A percentile compares a stretch with the other conserved stretches of the same genome.
phyloP scores from a whole-genome alignment of 73 alveolate species.

The Paramecium bursaria region DNA sequence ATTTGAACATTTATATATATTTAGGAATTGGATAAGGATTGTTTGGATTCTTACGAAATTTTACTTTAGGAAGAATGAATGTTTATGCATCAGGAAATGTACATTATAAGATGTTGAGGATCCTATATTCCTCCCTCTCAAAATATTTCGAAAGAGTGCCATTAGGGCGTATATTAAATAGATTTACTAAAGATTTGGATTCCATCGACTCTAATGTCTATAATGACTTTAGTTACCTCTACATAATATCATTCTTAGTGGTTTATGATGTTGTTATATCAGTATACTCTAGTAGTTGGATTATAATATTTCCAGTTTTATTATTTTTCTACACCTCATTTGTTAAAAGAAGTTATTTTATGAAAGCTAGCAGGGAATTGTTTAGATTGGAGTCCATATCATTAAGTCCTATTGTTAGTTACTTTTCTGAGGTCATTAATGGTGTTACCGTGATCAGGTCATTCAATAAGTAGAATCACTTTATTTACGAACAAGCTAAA shows the following conservation, averaged over 20 bases:
- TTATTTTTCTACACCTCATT: constrained; percentile 39
- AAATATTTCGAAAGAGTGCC: constrained; percentile 94
- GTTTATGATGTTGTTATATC: neutral
- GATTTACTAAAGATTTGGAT: constrained; percentile 84
- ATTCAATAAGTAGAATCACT: constrained; percentile 67
- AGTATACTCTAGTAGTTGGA: constrained; percentile 52
- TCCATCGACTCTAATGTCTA: constrained; percentile 50
- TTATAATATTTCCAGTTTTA: constrained; percentile 41
- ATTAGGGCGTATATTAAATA: constrained; percentile 88
- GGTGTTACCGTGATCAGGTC: constrained; percentile 92
- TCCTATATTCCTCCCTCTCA: constrained; percentile 25
- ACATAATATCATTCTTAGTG: neutral
- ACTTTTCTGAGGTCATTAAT: constrained; percentile 81
- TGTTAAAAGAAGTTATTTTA: neutral
- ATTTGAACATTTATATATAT: neutral
- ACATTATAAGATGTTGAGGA: neutral
- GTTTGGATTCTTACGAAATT: neutral
- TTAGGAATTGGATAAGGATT: constrained; percentile 16
- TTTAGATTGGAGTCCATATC: constrained; percentile 86
- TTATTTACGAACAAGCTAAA: neutral
- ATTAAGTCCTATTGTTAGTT: constrained; percentile 86
- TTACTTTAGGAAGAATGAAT: neutral
- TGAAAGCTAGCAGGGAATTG: constrained; percentile 76
- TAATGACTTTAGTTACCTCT: constrained; percentile 1
- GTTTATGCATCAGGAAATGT: constrained; percentile 18